Conservation (phyloP, 2,329 filamentous ascomycete genomes). For the Aspergillus ochraceoroseus region DNA sequence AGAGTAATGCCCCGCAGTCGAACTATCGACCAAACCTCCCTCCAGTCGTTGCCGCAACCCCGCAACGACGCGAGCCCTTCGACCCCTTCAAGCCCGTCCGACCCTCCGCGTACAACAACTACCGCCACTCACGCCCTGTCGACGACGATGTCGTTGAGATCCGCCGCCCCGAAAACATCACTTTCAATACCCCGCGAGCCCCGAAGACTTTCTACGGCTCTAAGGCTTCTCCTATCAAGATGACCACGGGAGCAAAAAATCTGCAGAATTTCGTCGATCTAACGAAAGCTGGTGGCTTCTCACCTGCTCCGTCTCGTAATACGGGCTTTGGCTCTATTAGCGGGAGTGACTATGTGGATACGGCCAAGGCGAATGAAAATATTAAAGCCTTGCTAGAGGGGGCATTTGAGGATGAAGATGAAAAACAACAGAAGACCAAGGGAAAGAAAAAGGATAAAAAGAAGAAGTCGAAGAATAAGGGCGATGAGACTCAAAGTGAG, state of each 20-base stretch:
- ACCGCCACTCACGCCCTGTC: constrained; percentile 21
- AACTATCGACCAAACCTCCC: constrained; percentile 20
- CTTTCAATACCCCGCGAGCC: constrained; percentile 48
- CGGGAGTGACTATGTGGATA: constrained; percentile 49
- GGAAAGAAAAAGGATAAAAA: constrained; percentile 35
- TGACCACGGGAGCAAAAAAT: constrained; percentile 42
- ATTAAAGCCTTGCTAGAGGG: constrained; percentile 50
- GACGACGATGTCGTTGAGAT: constrained; percentile 43
- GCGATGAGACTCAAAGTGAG: constrained; percentile 1
- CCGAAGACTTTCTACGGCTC: constrained; percentile 53
- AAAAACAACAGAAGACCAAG: constrained; percentile 38
- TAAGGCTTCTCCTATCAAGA: constrained; percentile 37
- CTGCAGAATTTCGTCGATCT: constrained; percentile 48
- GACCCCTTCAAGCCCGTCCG: constrained; percentile 41
- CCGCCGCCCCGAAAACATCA: constrained; percentile 47
- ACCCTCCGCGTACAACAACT: constrained; percentile 36
- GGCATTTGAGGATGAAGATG: constrained; percentile 49
- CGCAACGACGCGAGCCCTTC: constrained; percentile 31
- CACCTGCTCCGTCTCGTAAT: constrained; percentile 46
- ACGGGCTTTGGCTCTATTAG: constrained; percentile 53
- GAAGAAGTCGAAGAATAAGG: constrained; percentile 22
- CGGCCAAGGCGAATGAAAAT: constrained; percentile 49
- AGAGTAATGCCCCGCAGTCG: constrained; percentile 19
- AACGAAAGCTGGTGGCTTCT: constrained; percentile 45
- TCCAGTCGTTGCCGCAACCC: constrained; percentile 21